Evolutionary conservation across 768 basidiomycete genomes (phyloP).

Genomic region (Lentinula sp.): DNA sequence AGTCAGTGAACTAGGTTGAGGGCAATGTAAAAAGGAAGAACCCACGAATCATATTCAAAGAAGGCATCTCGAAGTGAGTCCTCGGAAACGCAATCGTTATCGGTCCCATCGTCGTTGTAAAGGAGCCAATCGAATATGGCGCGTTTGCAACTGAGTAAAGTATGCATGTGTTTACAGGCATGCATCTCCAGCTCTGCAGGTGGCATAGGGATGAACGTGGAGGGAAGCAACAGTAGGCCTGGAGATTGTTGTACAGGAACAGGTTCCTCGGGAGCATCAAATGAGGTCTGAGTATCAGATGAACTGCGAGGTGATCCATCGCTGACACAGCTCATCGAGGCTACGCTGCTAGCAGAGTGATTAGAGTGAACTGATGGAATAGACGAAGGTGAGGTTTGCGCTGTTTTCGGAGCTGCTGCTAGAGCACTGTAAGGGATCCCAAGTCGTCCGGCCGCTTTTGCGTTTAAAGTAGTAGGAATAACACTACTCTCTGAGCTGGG

Average conservation of each 20-base stretch:
- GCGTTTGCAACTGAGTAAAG: conserved; percentile 53
- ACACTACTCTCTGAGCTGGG: conserved; percentile 19
- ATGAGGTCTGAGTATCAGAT: neutral
- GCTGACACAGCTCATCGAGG: neutral
- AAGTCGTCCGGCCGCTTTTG: conserved; percentile 31
- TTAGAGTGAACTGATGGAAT: conserved; percentile 23
- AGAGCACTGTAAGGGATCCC: conserved; percentile 21
- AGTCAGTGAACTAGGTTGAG: conserved; percentile 8
- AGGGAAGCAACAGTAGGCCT: conserved; percentile 56
- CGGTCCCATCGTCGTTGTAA: conserved; percentile 29
- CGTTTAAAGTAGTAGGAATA: conserved; percentile 18
- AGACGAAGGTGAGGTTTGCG: conserved; percentile 7
- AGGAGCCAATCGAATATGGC: conserved; percentile 49
- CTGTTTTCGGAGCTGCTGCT: conserved; percentile 2
- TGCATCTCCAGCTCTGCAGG: conserved; percentile 69
- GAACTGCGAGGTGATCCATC: neutral
- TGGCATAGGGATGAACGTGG: conserved; percentile 51
- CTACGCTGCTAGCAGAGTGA: conserved; percentile 9
- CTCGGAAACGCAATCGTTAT: conserved; percentile 25
- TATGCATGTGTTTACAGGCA: conserved; percentile 63
- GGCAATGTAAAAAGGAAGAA: conserved; percentile 8
- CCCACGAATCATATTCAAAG: conserved; percentile 58
- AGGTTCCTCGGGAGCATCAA: neutral
- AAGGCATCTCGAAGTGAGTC: conserved; percentile 33
- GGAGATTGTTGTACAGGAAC: conserved; percentile 44